Conservation (phyloP, 148 eudicot species). For the Camellia lanceoleosa region DNA sequence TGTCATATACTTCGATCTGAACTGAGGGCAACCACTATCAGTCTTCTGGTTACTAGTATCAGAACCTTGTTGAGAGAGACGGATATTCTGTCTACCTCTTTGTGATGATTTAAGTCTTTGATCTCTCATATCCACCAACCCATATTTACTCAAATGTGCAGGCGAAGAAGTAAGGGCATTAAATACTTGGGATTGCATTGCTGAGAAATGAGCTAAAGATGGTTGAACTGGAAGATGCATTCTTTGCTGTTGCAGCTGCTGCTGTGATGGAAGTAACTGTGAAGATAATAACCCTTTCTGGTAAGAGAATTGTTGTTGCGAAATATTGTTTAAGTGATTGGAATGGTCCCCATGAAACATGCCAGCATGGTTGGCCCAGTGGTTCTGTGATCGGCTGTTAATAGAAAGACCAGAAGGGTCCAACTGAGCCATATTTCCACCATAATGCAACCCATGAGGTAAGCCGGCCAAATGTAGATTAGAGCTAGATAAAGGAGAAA, state of each 20-base stretch:
- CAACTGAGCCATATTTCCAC: slow-evolving; percentile 55
- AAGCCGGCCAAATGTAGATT: slow-evolving; percentile 38
- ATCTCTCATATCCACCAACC: slow-evolving; percentile 60
- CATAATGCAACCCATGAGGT: slow-evolving; percentile 49
- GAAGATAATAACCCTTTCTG: slow-evolving; percentile 57
- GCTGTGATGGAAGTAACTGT: slow-evolving; percentile 41
- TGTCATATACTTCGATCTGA: slow-evolving; percentile 82
- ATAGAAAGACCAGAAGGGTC: slow-evolving; percentile 38
- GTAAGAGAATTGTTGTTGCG: slow-evolving; percentile 51
- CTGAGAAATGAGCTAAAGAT: slow-evolving; percentile 46
- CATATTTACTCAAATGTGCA: slow-evolving; percentile 57
- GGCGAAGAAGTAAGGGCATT: slow-evolving; percentile 54
- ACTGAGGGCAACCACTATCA: slow-evolving; percentile 57
- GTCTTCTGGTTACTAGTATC: slow-evolving; percentile 46
- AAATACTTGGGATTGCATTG: slow-evolving; percentile 57
- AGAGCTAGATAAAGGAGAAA: slow-evolving; percentile 48
- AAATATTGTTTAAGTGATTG: slow-evolving; percentile 44
- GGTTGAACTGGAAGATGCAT: slow-evolving; percentile 41
- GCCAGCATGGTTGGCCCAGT: slow-evolving; percentile 38
- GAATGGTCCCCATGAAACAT: slow-evolving; percentile 57
- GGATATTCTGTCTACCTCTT: slow-evolving; percentile 54
- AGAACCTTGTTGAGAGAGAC: slow-evolving; percentile 50
- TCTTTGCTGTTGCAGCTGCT: slow-evolving; percentile 52
- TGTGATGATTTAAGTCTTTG: slow-evolving; percentile 57
- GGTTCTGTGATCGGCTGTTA: slow-evolving; percentile 39